These are phyloP conservation scores for Starmera stellimalicola DNA, from an alignment of 1,139 yeast species.

Conservation along the genomic window DNA sequence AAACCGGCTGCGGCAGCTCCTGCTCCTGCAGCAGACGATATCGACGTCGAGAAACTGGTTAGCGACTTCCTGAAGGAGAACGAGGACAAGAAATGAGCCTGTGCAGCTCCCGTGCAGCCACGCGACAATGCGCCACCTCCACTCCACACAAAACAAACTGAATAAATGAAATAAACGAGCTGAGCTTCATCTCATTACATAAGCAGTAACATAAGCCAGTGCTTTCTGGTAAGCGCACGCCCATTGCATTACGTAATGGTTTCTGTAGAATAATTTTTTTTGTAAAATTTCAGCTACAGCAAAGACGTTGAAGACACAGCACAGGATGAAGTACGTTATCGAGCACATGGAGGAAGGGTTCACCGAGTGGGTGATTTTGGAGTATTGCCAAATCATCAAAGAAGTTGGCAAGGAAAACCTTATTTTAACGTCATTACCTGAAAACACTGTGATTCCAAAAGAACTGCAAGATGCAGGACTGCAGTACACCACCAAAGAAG, in stretches of 20 bases:
- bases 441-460: conserved; percentile 52
- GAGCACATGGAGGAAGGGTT: conserved; percentile 98
- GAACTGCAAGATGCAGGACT: conserved; percentile 53
- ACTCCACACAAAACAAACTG: background rate
- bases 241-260: too few species aligned
- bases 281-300: background rate
- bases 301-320: background rate
- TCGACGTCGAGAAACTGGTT: conserved; percentile 52
- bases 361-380: conserved; percentile 91
- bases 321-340: conserved; percentile 71
- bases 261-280: background rate
- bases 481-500: conserved; percentile 75
- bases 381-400: conserved; percentile 70
- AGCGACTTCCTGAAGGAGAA: conserved; percentile 20
- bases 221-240: too few species aligned
- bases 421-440: conserved; percentile 69
- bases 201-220: background rate
- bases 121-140: too few species aligned
- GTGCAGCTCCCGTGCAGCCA: too few species aligned
- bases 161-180: background rate
- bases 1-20: conserved; percentile 25
- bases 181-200: background rate
- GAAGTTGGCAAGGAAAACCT: conserved; percentile 78
- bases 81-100: conserved; percentile 2
- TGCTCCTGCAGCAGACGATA: conserved; percentile 36